A percentile compares a stretch with the other conserved stretches of the same genome.
Evolutionary conservation across 345 rosid genomes (phyloP).

Genomic region (Barbarea vulgaris): DNA sequence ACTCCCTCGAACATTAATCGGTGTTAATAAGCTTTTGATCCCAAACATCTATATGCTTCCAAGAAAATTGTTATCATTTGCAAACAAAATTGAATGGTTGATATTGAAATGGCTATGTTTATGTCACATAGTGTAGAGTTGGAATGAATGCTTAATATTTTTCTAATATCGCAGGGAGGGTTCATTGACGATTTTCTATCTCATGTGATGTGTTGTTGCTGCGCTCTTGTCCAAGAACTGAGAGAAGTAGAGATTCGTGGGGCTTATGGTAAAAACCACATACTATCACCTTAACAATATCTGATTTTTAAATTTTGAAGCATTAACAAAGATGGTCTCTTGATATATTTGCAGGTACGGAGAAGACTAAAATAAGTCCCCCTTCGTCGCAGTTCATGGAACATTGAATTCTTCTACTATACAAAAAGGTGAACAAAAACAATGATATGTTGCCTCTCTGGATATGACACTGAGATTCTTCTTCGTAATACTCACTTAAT

Average conservation of each 20-base stretch:
- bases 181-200: constrained; percentile 91
- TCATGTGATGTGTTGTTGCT: constrained; percentile 97
- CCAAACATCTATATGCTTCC: constrained; percentile 8
- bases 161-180: constrained; percentile 66
- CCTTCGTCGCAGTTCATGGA: constrained; percentile 89
- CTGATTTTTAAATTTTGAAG: not conserved
- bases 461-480: constrained; percentile 28
- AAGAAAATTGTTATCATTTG: not conserved
- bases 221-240: constrained; percentile 97
- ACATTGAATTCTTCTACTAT: constrained; percentile 35
- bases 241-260: constrained; percentile 95
- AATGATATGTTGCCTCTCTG: constrained; percentile 10
- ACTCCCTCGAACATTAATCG: not conserved
- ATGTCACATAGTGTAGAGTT: not conserved
- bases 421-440: constrained; percentile 28
- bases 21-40: not conserved
- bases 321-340: not conserved
- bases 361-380: constrained; percentile 79
- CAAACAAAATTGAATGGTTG: not conserved
- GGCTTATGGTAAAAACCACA: constrained; percentile 52
- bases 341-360: constrained; percentile 57
- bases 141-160: not conserved
- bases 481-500: constrained; percentile 16
- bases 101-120: not conserved
- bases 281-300: not conserved